Base-by-base conservation (phyloP, 2,329 filamentous ascomycete species). In the Aspergillus ochraceoroseus region DNA sequence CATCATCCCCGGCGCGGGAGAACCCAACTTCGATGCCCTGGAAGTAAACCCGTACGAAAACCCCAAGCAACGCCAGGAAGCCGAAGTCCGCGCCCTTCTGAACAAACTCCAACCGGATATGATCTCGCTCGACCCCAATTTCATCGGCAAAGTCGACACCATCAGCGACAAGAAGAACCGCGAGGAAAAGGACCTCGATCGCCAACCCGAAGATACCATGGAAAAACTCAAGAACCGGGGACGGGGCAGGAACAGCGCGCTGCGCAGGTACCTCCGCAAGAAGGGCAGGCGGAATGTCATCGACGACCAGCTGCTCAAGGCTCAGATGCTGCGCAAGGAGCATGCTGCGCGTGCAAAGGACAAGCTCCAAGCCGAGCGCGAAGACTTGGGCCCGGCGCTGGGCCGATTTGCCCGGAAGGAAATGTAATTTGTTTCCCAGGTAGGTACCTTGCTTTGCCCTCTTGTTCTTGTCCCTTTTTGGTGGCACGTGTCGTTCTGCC, bases 31-130 rank as follows among this genome's bases (percentile, higher is more conserved):
- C 62, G 92, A 98, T 64, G 85, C 88, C 2, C 73, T 95, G 38
- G 92, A 98, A 66, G 75, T 82, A 54, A 98, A 98, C 71, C 92
- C 92, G 22, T 96, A 90, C 75, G 92, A 96, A 70, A 95, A 84
- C 38, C 76, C 74, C 57, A 94, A 92, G 69, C 89, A 96, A 70
- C 80, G 92, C 56, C 89, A 94, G 65, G 92, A 98, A 67, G 76
- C 77, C 35, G 92, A 98, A 66, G 88, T 98, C 63, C 87, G 85
- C 71, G 74, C 78, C 8, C 74, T 98, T 49, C 79, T 98, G 55
- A 94, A 94, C 74, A 98, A 98, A 71, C 74, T 98, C 32, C 81
- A 89, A 57, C 90, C 92, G 3, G 90, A 95, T 60, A 98, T 96
- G 87, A 98, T 98, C 48, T 86, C 87, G 1, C 73, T 98, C 14